Evolutionary conservation across 805 yeast genomes (phyloP), one percentile per base, ranked within the genome.

Genomic region (Cyberlindnera subsufficiens): DNA sequence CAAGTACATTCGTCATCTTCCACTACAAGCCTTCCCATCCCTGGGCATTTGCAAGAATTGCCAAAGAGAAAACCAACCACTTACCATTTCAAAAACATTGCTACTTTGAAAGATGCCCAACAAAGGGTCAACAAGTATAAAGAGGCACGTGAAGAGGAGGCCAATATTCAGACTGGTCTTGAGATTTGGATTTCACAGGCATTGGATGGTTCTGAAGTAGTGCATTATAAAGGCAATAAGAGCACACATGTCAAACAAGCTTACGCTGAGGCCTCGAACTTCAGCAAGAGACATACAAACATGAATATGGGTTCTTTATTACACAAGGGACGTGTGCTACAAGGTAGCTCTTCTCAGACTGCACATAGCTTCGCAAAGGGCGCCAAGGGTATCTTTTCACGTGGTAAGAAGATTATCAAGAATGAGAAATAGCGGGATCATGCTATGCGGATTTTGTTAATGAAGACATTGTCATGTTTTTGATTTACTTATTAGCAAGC

Each of bases 191-290:
- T 80, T 11, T 48, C 55, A 22, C 60, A 58, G 40, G 59, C 70
- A 0, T 39, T 66, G 31, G 59, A 60, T 18, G 57, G 65, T 3
- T 55, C 60, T 10, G 67, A 65, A 18, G 43, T 53, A 18, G 53
- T 46, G 13, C 39, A 43, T 10, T 47, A 60, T 47, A 31, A 64
- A 57, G 39, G 61, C 43, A 45, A 44, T 51, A 32, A 30, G 15
- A 41, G 56, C 58, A 56, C 60, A 65, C 70, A 51, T 47, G 89
- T 83, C 2, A 66, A 74, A 27, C 77, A 74, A 42, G 88, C 87
- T 2, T 82, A 80, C 58, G 79, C 77, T 32, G 79, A 80, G 53
- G 84, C 86, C 1, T 42, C 47, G 2, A 40, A 45, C 16, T 46
- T 45, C 32, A 39, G 49, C 16, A 46, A 55, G 45, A 65, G 56